Evolutionary conservation across 2,329 filamentous ascomycete genomes (phyloP), one percentile per base, ranked within the genome.

Genomic region (Fusarium annulatum): DNA sequence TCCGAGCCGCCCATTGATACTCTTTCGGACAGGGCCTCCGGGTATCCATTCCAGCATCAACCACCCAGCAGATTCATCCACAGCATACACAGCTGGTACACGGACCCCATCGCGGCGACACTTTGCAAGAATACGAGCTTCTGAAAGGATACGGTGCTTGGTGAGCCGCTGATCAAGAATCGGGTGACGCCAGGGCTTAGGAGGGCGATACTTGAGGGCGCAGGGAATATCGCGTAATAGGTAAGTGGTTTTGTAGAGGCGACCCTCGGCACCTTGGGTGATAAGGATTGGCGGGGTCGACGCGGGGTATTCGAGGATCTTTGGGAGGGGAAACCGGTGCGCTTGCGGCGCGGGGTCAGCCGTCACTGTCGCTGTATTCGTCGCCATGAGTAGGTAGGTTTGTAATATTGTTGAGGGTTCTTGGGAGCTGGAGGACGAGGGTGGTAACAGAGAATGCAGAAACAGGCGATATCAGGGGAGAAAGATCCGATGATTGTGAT

Each of bases 261-360:
- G 94, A 68, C 94, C 95, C 89, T 99, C 96, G 80, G 96, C 96
- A 84, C 96, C 96, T 87, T 98, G 96, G 64, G 94, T 92, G 77
- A 98, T 90, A 79, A 97, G 93, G 55, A 81, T 82, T 72, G 94
- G 90, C 55, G 89, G 83, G 76, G 86, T 82, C 43, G 89, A 85
- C 70, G 88, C 85, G 80, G 89, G 88, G 84, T 90, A 85, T 66
- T 87, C 86, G 82, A 95, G 92, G 75, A 92, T 88, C 39, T 86
- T 82, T 42, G 92, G 92, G 71, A 94, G 90, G 74, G 86, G 83
- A 76, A 86, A 86, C 64, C 76, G 70, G 57, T 80, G 76, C 30
- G 72, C 60, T 58, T 78, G 72, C 49, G 67, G 67, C 49, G 76
- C 74, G 67, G 71, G 59, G 64, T 74, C 69, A 28, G 64, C 58